Evolutionary conservation across 1,284 basidiomycete species (phyloP), one percentile per base, ranked within the genome.

Genomic region (Heterobasidion irregulare): DNA sequence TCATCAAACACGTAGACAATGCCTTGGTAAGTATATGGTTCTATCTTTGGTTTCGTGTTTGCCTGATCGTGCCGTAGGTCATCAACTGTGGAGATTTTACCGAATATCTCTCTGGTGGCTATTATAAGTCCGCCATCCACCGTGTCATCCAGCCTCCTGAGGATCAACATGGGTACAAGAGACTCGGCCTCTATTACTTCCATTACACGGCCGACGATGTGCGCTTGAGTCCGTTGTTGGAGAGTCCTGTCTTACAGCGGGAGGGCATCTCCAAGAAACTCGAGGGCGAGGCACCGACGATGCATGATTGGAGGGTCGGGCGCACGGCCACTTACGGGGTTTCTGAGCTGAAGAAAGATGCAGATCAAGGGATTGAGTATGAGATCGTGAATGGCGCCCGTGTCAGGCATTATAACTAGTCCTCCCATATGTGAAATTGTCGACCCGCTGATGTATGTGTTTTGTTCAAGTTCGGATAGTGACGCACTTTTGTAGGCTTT

Each of bases 1-100:
- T 78, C 76, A 69, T 83, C 8, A 76, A 70, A 56, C 81, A 84
- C 61, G 71, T 83, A 32, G 76, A 80, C 2, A 83, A 84, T 58
- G 80, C 79, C 2, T 65, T 84, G 47, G 82, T 83, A 59, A 56
- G 71, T 8, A 48, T 50, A 6, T 54, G 16, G 15, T 18, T 9
- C 2, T 32, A 2, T 8, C 7, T 38, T 18, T 15, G 32, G 18
- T 19, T 35, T 19, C 48, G 33, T 47, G 7, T 26, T 35, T 12
- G 26, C 38, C 47, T 47, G 18, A 33, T 16, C 16, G 33, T 34
- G 41, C 8, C n/a, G 0, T 47, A 71, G 70, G 64, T 72, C 13
- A 63, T 76, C 57, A 77, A 77, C 60, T 69, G 70, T 16, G 75
- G 75, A 46, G 76, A 77, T 57, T 66, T 69, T 0, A 64, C 75